Evolutionary conservation across 2,329 filamentous ascomycete species (phyloP).

Genomic region (Colletotrichum sp.): DNA sequence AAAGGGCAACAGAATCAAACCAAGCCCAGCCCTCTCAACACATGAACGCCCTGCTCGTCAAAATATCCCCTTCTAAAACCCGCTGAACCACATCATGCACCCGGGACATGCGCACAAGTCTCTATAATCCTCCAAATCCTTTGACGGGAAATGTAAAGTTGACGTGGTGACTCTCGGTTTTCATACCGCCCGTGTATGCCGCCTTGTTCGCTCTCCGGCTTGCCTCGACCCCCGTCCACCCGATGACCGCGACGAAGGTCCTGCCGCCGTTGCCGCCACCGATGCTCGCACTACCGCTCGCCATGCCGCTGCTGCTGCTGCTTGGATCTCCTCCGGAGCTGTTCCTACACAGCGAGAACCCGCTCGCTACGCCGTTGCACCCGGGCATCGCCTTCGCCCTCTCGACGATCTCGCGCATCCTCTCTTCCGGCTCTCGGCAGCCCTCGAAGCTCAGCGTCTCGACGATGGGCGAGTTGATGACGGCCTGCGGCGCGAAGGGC

Average conservation of each 20-base stretch:
- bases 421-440: conserved; percentile 39
- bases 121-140: conserved; percentile 25
- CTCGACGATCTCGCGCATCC: conserved; percentile 24
- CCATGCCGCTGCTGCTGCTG: not conserved
- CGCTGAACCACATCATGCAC: conserved; percentile 20
- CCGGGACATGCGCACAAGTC: conserved; percentile 14
- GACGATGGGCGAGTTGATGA: conserved; percentile 30
- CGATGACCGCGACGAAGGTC: conserved; percentile 27
- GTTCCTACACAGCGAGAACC: conserved; percentile 17
- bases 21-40: not conserved
- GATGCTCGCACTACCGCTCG: not conserved
- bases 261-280: conserved; percentile 21
- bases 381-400: conserved; percentile 24
- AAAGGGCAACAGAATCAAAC: not conserved
- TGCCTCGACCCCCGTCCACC: conserved; percentile 28
- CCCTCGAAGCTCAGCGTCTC: conserved; percentile 50
- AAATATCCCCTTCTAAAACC: not conserved
- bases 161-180: conserved; percentile 26
- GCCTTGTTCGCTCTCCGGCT: conserved; percentile 25
- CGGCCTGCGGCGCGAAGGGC: conserved; percentile 29
- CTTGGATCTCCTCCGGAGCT: not conserved
- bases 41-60: not conserved
- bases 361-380: conserved; percentile 29
- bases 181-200: conserved; percentile 21
- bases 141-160: conserved; percentile 32